Percentiles rank a stretch among this genome's conserved stretches.
phyloP scores from a whole-genome alignment of 495 filamentous ascomycete genomes.

The Penicillium verhagenii region DNA sequence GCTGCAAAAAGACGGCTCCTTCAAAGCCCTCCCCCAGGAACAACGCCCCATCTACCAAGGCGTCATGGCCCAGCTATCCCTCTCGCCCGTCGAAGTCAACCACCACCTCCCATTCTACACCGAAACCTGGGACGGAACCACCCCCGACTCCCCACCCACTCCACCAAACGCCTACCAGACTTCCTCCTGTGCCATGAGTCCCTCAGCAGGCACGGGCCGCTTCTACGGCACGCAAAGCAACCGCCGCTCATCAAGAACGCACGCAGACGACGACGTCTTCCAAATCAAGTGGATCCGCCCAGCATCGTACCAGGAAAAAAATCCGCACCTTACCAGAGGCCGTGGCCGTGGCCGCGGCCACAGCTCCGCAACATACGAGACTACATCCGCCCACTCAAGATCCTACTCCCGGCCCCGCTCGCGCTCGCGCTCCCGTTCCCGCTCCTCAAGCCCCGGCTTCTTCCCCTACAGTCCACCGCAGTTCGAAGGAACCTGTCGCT shows the following conservation, averaged over 20 bases:
- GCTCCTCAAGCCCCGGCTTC: slow-evolving; percentile 11
- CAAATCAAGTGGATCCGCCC: too few species aligned
- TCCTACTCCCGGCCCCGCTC: slow-evolving; percentile 2
- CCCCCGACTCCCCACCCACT: slow-evolving; percentile 4
- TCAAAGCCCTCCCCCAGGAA: slow-evolving; percentile 1
- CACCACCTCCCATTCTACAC: slow-evolving; percentile 1
- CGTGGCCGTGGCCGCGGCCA: slow-evolving; percentile 10
- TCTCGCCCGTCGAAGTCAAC: background rate
- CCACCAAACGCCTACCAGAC: background rate
- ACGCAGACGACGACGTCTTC: too few species aligned
- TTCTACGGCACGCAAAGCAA: slow-evolving; percentile 22
- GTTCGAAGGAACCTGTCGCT: background rate
- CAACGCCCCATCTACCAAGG: slow-evolving; percentile 1
- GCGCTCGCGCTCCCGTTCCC: slow-evolving; percentile 6
- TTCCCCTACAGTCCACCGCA: slow-evolving; percentile 28
- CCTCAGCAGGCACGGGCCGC: slow-evolving; percentile 3
- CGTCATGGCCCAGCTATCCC: background rate
- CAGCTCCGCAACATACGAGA: slow-evolving; percentile 1
- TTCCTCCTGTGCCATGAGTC: slow-evolving; percentile 4
- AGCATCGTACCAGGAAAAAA: too few species aligned
- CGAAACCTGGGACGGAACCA: background rate
- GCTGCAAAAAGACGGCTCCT: background rate
- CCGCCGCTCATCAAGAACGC: too few species aligned
- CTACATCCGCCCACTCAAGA: slow-evolving; percentile 1
- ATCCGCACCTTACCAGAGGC: too few species aligned